These are phyloP conservation scores for Sugiyamaella sp. DNA, from an alignment of 1,139 yeast genomes.

Conservation along the genomic window DNA sequence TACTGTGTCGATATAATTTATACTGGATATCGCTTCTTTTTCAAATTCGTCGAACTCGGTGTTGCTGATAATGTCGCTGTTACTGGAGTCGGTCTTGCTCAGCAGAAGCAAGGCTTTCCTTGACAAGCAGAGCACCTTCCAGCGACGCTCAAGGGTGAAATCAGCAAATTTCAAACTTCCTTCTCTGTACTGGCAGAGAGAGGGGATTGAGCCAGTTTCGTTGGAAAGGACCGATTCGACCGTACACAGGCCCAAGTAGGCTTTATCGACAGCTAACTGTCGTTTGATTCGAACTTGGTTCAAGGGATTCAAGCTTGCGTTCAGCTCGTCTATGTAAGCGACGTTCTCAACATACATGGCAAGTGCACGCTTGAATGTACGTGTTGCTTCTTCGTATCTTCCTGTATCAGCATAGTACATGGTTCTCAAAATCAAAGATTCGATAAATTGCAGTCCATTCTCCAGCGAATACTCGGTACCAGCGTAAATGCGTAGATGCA, in stretches of 20 bases:
- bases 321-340: background rate
- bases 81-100: background rate
- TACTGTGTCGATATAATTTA: conserved; percentile 6
- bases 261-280: conserved; percentile 7
- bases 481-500: conserved; percentile 5
- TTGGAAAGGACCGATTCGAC: conserved; percentile 8
- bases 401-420: conserved; percentile 14
- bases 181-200: conserved; percentile 6
- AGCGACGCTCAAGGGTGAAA: conserved; percentile 14
- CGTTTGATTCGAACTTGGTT: conserved; percentile 6
- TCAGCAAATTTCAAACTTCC: conserved; percentile 16
- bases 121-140: conserved; percentile 18
- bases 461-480: background rate
- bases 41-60: conserved; percentile 5
- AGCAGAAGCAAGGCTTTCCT: conserved; percentile 12
- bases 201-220: conserved; percentile 2
- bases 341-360: conserved; percentile 7
- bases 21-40: conserved; percentile 11
- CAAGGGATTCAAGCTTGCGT: background rate
- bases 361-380: conserved; percentile 4
- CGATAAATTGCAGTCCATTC: conserved; percentile 4
- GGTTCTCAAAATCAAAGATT: conserved; percentile 15
- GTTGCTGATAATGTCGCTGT: background rate
- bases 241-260: conserved; percentile 10
- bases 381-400: conserved; percentile 11